Base-by-base conservation (phyloP, 148 eudicot species). In the Amaranthus hypochondriacus region DNA sequence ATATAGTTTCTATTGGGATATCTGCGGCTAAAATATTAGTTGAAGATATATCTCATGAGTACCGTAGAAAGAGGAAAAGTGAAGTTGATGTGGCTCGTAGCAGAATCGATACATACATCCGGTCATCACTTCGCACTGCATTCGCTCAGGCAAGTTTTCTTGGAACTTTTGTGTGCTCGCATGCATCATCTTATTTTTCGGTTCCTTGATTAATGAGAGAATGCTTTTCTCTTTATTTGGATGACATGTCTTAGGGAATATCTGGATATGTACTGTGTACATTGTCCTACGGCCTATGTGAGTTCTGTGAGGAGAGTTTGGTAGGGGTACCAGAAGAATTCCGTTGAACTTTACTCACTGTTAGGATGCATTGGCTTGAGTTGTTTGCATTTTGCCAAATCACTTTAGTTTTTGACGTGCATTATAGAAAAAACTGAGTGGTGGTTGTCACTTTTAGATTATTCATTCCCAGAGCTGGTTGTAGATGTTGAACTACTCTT, bases 91-190 rank as follows among this genome's bases (percentile, higher is more conserved):
- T 95, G 77, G 94, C 90, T 52, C 96, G 89, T 59, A 89, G 87
- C 83, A 85, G 99, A 81, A 92, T 92, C 70, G 99, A 92, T 73
- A 92, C 99, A 64, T 95, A 92, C 82, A 95, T 95, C 83, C 86
- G 93, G 84, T 95, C 99, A 68, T 95, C 99, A 5, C 89, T 95
- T 74, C 99, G 97, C 65, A 95, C 99, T 77, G 97, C 97, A 53
- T 95, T 95, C 82, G 99, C 99, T 72, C 99, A 95, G 97, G 99
- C 84, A 83, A 88, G 97, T 84, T 62, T 85, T 43, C 67, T 52
- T 69, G 48, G 62, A 62, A 53, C 46, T 15, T 8, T 21, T 9
- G 57, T 52, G 4, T 44, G 62, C 69, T 58, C 47, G 28, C 56
- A 18, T 43, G 46, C 68, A 21, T 68, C 52, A 50, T 58, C 50